Base-by-base conservation (phyloP, 306 rosid species). In the Fragaria ananassa region DNA sequence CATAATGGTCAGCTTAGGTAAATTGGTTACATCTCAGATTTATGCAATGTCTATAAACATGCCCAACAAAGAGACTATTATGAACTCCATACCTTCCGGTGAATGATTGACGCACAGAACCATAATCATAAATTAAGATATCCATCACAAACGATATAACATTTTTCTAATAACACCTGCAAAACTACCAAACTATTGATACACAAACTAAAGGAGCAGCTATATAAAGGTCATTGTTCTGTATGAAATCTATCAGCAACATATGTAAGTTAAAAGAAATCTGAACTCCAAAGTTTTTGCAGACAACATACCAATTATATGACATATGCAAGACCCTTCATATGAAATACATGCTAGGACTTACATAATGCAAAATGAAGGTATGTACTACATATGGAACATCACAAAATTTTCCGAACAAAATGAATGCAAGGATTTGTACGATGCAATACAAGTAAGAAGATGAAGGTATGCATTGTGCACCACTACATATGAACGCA, bases 131-230 rank as follows among this genome's bases (percentile, higher is more conserved):
- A 63, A 76, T 75, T 71, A 78, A 81, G 65, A 78, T 51, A 74
- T 66, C 82, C 72, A 72, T 73, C 77, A 73, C 15, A 64, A 79
- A 66, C 74, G 77, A 69, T 47, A 54, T 63, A 23, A 84, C 74
- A 78, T 76, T 37, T 66, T 57, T 53, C 78, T 51, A 77, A 70
- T 37, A 75, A 73, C 45, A 81, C 91, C 89, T 80, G 87, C 87
- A 91, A 85, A 82, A 86, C 89, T 87, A 78, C 74, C 70, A 79
- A 70, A 79, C 76, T 76, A 80, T 74, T 68, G 71, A 80, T 77
- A 62, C 70, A 69, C 81, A 78, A 35, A 73, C 27, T 21, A 18
- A 56, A 68, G 65, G 49, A 10, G 39, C 65, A 67, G 65, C 84
- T 46, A 34, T n/a, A 61, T 35, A 70, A 25, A 79, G 41, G 35